Percentiles rank a stretch among this genome's conserved stretches.
Conservation (phyloP, 1,284 basidiomycete genomes). For the Hortiboletus rubellus region DNA sequence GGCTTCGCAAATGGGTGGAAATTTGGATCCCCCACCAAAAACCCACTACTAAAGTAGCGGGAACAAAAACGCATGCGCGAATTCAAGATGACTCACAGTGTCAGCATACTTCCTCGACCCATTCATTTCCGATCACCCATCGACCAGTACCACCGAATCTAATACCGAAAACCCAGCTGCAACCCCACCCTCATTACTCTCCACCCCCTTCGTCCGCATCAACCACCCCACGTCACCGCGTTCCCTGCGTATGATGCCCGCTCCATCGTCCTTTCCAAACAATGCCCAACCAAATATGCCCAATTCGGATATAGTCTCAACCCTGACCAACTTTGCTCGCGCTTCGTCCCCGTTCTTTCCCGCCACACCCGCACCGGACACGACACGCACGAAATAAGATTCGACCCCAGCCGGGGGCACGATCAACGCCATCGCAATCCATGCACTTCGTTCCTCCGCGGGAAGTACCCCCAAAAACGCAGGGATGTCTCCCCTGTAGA, state of each 20-base stretch:
- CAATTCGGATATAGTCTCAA: slow-evolving; percentile 86
- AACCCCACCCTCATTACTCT: slow-evolving; percentile 72
- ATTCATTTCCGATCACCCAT: slow-evolving; percentile 10
- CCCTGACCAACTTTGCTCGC: slow-evolving; percentile 40
- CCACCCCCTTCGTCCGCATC: slow-evolving; percentile 89
- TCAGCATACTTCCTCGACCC: too few species aligned
- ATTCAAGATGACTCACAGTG: too few species aligned
- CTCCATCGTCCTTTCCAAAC: slow-evolving; percentile 51
- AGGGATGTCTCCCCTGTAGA: slow-evolving; percentile 86
- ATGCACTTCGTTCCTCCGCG: slow-evolving; percentile 64
- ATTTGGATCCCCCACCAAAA: too few species aligned
- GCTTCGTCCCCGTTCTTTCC: slow-evolving; percentile 7
- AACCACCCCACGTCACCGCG: slow-evolving; percentile 79
- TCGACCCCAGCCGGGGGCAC: slow-evolving; percentile 65
- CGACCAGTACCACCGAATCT: slow-evolving; percentile 76
- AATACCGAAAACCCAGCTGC: slow-evolving; percentile 73
- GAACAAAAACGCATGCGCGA: too few species aligned
- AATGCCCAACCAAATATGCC: slow-evolving; percentile 91
- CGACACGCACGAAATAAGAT: slow-evolving; percentile 75
- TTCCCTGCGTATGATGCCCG: slow-evolving; percentile 24
- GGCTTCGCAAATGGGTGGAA: too few species aligned
- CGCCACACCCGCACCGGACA: slow-evolving; percentile 25
- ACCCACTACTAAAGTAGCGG: too few species aligned
- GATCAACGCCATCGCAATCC: slow-evolving; percentile 95
- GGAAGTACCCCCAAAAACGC: slow-evolving; percentile 67